phyloP scores from a whole-genome alignment of 2,329 filamentous ascomycete species.

The Penicillium sp. region DNA sequence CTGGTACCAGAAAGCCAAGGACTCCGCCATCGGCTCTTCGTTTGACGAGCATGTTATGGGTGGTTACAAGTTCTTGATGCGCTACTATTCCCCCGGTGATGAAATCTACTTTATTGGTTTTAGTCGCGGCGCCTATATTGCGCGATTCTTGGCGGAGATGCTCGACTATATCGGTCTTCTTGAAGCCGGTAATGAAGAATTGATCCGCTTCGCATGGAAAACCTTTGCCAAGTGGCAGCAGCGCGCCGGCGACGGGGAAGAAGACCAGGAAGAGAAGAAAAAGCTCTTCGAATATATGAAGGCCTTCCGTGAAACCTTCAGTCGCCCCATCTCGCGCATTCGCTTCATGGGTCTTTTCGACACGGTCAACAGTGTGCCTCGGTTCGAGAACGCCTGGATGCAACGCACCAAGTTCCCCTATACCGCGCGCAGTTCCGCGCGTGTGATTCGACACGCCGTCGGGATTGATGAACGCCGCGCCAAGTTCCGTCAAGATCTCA shows the following conservation, averaged over 20 bases:
- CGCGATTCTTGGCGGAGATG: slow-evolving; percentile 75
- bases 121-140: slow-evolving; percentile 66
- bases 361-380: slow-evolving; percentile 72
- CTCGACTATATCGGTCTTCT: slow-evolving; percentile 74
- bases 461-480: slow-evolving; percentile 54
- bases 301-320: slow-evolving; percentile 74
- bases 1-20: slow-evolving; percentile 42
- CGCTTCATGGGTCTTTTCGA: slow-evolving; percentile 75
- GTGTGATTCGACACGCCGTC: slow-evolving; percentile 53
- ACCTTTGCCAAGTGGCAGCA: slow-evolving; percentile 42
- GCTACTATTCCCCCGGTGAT: slow-evolving; percentile 57
- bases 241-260: slow-evolving; percentile 25
- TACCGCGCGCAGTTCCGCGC: slow-evolving; percentile 50
- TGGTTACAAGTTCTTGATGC: slow-evolving; percentile 74
- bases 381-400: slow-evolving; percentile 68
- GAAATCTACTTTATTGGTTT: slow-evolving; percentile 69
- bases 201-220: slow-evolving; percentile 77
- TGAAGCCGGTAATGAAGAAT: slow-evolving; percentile 76
- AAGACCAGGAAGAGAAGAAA: slow-evolving; percentile 28
- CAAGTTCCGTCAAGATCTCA: slow-evolving; percentile 54
- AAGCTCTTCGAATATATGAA: slow-evolving; percentile 69
- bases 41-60: slow-evolving; percentile 80
- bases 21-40: slow-evolving; percentile 71
- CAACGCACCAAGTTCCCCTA: slow-evolving; percentile 67
- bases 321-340: slow-evolving; percentile 65